Conservation (phyloP, 805 yeast genomes). For the Metschnikowia bowlesiae region DNA sequence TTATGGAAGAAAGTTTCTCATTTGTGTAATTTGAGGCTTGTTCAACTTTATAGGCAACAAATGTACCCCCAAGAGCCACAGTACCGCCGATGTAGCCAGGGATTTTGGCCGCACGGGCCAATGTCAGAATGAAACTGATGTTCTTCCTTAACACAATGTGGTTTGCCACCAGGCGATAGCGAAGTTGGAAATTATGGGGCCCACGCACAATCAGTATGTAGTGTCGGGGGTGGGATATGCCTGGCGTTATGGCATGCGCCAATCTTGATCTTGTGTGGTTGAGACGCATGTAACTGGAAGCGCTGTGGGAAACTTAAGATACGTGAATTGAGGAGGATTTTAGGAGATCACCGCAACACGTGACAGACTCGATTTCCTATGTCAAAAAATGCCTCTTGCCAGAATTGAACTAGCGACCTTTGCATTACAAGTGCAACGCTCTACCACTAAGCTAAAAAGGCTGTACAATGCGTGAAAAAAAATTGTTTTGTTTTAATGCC, state of each 20-base stretch:
- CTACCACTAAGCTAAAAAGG: conserved; percentile 99
- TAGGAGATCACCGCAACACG: neutral
- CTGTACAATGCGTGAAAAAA: conserved; percentile 21
- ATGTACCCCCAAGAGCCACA: conserved; percentile 90
- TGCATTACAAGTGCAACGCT: conserved; percentile 99
- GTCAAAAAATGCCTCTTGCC: conserved; percentile 27
- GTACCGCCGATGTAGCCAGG: conserved; percentile 90
- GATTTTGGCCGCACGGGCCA: conserved; percentile 51
- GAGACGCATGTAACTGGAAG: neutral
- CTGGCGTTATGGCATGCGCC: neutral
- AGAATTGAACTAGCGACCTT: conserved; percentile 71
- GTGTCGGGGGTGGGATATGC: neutral
- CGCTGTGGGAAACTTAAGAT: neutral
- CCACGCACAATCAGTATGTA: conserved; percentile 2
- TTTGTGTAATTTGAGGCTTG: conserved; percentile 72
- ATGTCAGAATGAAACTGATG: conserved; percentile 41
- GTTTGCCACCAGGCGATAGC: conserved; percentile 8
- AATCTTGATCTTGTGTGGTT: neutral
- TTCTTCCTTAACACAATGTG: conserved; percentile 19
- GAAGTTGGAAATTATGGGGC: conserved; percentile 3
- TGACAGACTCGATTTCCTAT: neutral
- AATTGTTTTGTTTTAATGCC: rapidly evolving
- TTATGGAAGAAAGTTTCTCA: conserved; percentile 58
- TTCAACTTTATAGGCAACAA: conserved; percentile 85
- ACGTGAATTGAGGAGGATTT: neutral